These are phyloP conservation scores for Neurospora sp. DNA, from an alignment of 2,329 filamentous ascomycete genomes.

Conservation along the genomic window DNA sequence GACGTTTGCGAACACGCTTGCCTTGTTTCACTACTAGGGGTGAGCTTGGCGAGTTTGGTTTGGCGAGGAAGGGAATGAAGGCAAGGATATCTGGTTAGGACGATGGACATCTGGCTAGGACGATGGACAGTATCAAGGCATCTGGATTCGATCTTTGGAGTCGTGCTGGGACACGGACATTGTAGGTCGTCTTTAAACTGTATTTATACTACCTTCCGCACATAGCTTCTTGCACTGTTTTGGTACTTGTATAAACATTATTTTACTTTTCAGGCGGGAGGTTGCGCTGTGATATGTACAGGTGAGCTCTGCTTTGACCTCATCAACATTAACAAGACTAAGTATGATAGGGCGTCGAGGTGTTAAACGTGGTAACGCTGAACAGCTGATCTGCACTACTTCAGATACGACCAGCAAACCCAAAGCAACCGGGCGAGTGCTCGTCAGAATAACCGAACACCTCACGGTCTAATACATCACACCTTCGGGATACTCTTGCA, in stretches of 20 bases:
- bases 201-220: not conserved
- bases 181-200: not conserved
- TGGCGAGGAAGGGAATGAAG: not conserved
- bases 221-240: not conserved
- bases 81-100: not conserved
- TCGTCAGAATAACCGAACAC: no score
- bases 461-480: no score
- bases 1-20: constrained; percentile 26
- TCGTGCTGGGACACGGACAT: not conserved
- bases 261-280: not conserved
- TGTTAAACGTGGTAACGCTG: not conserved
- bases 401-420: not conserved
- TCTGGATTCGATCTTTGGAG: not conserved
- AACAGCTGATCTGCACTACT: not conserved
- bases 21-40: constrained; percentile 14
- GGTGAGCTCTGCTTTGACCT: not conserved
- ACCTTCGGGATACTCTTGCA: no score
- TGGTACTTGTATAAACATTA: not conserved
- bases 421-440: not conserved
- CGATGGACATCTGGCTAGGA: not conserved
- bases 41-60: not conserved
- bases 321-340: not conserved
- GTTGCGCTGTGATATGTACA: not conserved
- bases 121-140: not conserved
- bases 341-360: not conserved